Percentiles rank a stretch among this genome's conserved stretches.
These are phyloP conservation scores for Aegilops umbellulata DNA, from an alignment of 176 grass and related monocot genomes.

Conservation along the genomic window DNA sequence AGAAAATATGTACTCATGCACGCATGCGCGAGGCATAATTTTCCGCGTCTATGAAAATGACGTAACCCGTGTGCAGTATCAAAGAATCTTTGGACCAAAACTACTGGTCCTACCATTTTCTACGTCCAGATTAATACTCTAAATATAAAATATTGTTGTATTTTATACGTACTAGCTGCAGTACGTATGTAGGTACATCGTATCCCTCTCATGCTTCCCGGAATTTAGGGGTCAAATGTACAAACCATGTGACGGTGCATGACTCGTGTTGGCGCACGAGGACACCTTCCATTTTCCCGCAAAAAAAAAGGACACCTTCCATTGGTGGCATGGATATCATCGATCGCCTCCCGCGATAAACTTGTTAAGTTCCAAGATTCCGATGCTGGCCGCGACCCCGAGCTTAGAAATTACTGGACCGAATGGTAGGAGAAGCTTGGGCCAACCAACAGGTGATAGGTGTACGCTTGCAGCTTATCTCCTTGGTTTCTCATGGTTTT, in stretches of 20 bases:
- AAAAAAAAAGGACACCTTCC: background rate
- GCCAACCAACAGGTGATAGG: constrained; percentile 11
- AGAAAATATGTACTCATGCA: background rate
- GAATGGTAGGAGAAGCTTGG: background rate
- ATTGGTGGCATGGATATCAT: constrained; percentile 9
- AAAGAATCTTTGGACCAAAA: background rate
- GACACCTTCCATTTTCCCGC: constrained; percentile 2
- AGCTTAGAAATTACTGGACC: background rate
- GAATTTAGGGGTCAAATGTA: constrained; percentile 22
- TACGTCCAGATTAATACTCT: background rate
- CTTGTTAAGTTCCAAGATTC: constrained; percentile 27
- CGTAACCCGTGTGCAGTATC: background rate
- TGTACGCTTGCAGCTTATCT: background rate
- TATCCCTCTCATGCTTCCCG: background rate
- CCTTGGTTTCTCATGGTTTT: background rate
- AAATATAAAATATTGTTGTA: background rate
- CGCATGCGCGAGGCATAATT: background rate
- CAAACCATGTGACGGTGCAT: background rate
- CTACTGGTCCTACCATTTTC: background rate
- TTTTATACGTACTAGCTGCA: background rate
- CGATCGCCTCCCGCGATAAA: background rate
- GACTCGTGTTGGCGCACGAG: constrained; percentile 27
- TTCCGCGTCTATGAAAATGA: constrained; percentile 24
- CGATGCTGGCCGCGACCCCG: background rate
- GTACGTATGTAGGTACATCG: background rate